These are phyloP conservation scores for Apostasia shenzhenica DNA, from an alignment of 106 monocot genomes.

Conservation along the genomic window DNA sequence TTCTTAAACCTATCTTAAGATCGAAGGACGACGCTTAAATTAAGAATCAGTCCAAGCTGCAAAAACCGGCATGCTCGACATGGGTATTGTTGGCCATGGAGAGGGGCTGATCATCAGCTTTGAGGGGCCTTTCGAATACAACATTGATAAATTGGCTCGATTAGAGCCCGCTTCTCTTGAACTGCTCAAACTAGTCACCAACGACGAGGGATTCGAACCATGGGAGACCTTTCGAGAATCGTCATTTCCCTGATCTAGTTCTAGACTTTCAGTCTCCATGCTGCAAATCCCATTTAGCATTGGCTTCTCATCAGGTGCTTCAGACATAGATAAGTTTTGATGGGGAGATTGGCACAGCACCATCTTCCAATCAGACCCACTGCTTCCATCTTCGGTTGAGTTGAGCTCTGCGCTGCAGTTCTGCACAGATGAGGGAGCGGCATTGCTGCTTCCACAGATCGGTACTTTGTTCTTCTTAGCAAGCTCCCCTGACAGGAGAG, in stretches of 20 bases:
- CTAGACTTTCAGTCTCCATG: slow-evolving; percentile 12
- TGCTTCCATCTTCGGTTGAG: slow-evolving; percentile 21
- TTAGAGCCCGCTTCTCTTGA: slow-evolving; percentile 68
- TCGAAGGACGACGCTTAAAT: neutral
- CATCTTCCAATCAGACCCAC: slow-evolving; percentile 53
- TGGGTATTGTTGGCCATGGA: slow-evolving; percentile 49
- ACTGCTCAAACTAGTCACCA: slow-evolving; percentile 39
- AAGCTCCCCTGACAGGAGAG: slow-evolving; percentile 68
- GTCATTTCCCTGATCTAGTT: slow-evolving; percentile 18
- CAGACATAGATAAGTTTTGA: slow-evolving; percentile 8
- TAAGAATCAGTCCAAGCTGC: slow-evolving; percentile 76
- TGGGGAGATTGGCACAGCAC: slow-evolving; percentile 29
- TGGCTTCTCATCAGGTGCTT: slow-evolving; percentile 12
- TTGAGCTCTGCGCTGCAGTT: slow-evolving; percentile 17
- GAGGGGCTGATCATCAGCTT: slow-evolving; percentile 14
- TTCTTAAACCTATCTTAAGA: too few relatives aligned
- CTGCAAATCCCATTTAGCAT: slow-evolving; percentile 24
- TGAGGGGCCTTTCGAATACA: slow-evolving; percentile 39
- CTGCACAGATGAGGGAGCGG: neutral
- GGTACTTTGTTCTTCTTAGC: slow-evolving; percentile 47
- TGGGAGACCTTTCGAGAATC: slow-evolving; percentile 17
- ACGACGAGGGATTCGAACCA: slow-evolving; percentile 27
- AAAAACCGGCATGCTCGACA: slow-evolving; percentile 69
- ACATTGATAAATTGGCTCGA: slow-evolving; percentile 36
- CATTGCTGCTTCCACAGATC: slow-evolving; percentile 3